Evolutionary conservation across 805 yeast species (phyloP), one percentile per base, ranked within the genome.

Genomic region (Jamesozyma gamospora): DNA sequence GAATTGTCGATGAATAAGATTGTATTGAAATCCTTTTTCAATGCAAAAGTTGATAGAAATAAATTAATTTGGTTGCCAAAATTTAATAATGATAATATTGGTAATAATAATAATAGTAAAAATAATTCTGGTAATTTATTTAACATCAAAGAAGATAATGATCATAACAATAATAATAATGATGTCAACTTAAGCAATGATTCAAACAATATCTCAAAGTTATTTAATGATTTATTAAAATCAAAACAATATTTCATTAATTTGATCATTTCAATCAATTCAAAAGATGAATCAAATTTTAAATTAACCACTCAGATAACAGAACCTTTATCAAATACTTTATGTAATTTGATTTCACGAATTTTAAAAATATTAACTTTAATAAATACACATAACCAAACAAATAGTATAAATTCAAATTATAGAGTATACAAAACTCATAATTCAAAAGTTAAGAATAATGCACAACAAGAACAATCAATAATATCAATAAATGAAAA

Each of bases 321-420:
- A 15, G 30, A 39, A 12, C 34, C 44, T 12, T 37, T 56, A 13
- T 41, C 56, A 10, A 43, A 47, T 12, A 44, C 38, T 11, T 32
- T 58, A 24, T 52, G 60, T 24, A 30, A 34, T 2, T 32, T 59
- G 32, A 53, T 56, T 17, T 43, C 56, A 4, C 39, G 44, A 21
- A 54, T 50, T 31, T 44, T 55, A 24, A 45, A 48, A 21, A 42
- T 53, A 9, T 46, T 59, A 25, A 52, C 56, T 4, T 29, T 51
- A 21, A 43, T 48, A 11, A 49, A 56, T 51, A 50, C 51, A 35
- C 36, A 50, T 17, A 59, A 59, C 34, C 58, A 60, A 1, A 56
- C 56, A 2, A 59, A 59, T 37, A 48, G 55, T 37, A 52, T 59
- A 26, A 61, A 58, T 31, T 51, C 46, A 30, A 49, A 49, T 27